Percentiles rank a stretch among this genome's conserved stretches.
Evolutionary conservation across 805 yeast species (phyloP).

Genomic region (Starmerella khaoyaiensis): DNA sequence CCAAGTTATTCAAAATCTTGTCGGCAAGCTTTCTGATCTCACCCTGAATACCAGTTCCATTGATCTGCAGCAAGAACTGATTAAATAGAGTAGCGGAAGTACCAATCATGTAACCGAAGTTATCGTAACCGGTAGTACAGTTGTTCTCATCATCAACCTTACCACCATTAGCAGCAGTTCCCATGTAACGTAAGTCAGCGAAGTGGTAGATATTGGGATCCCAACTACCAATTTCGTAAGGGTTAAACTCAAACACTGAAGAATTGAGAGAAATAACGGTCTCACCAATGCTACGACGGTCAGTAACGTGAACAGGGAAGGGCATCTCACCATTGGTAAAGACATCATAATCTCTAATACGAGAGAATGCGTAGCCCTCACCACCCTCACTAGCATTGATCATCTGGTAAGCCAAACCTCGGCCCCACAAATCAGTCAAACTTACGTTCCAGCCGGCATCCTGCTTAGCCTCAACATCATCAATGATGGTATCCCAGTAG

Average conservation of each 20-base stretch:
- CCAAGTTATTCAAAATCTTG: slow-evolving; percentile 31
- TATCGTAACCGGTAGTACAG: slow-evolving; percentile 60
- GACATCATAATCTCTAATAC: slow-evolving; percentile 44
- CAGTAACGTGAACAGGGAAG: slow-evolving; percentile 45
- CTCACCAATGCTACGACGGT: slow-evolving; percentile 33
- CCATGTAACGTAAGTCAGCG: slow-evolving; percentile 53
- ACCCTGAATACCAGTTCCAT: slow-evolving; percentile 39
- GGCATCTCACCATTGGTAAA: slow-evolving; percentile 51
- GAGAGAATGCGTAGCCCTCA: slow-evolving; percentile 41
- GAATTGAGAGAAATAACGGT: slow-evolving; percentile 43
- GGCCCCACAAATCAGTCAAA: slow-evolving; percentile 65
- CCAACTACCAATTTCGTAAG: slow-evolving; percentile 67
- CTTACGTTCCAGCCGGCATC: slow-evolving; percentile 52
- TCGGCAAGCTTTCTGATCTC: slow-evolving; percentile 35
- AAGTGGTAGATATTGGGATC: slow-evolving; percentile 53
- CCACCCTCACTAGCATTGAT: slow-evolving; percentile 45
- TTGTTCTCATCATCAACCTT: slow-evolving; percentile 31
- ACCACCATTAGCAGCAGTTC: slow-evolving; percentile 48
- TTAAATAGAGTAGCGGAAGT: slow-evolving; percentile 38
- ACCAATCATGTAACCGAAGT: slow-evolving; percentile 59
- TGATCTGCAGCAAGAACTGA: slow-evolving; percentile 37
- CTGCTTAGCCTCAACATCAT: slow-evolving; percentile 28
- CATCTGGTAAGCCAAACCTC: slow-evolving; percentile 53
- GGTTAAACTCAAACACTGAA: slow-evolving; percentile 36
- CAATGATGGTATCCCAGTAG: slow-evolving; percentile 17